These are phyloP conservation scores for Aspergillus spinulosporus DNA, from an alignment of 2,329 filamentous ascomycete genomes.

Conservation along the genomic window DNA sequence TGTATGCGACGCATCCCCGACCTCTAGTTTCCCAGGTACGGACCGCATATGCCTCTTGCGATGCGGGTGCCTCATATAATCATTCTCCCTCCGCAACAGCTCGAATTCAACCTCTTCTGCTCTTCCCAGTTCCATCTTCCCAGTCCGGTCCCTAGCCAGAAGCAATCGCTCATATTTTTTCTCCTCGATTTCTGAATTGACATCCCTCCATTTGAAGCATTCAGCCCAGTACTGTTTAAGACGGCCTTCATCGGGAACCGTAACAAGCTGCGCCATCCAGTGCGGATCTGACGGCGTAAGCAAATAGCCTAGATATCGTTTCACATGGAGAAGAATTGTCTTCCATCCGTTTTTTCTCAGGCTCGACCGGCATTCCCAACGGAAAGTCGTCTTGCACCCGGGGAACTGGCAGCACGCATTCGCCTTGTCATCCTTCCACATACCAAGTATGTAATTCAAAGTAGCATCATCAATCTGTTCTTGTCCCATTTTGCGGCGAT, in stretches of 20 bases:
- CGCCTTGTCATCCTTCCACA: neutral
- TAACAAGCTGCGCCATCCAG: slow-evolving; percentile 7
- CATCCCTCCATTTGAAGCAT: slow-evolving; percentile 8
- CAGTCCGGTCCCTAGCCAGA: neutral
- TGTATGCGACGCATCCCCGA: neutral
- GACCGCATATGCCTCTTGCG: neutral
- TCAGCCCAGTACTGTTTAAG: neutral
- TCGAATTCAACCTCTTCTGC: neutral
- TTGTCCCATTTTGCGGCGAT: neutral
- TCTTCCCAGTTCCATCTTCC: neutral
- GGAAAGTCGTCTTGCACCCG: slow-evolving; percentile 9
- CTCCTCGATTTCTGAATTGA: slow-evolving; percentile 13
- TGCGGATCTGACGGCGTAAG: neutral
- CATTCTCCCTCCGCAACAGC: slow-evolving; percentile 8
- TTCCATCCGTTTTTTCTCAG: slow-evolving; percentile 4
- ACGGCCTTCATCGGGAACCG: neutral
- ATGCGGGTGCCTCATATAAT: slow-evolving; percentile 9
- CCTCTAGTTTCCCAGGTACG: neutral
- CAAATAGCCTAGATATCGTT: slow-evolving; percentile 2
- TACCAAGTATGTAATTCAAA: neutral
- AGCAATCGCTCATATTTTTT: slow-evolving; percentile 3
- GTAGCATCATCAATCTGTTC: neutral
- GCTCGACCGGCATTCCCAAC: neutral
- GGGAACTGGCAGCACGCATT: slow-evolving; percentile 6
- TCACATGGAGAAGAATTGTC: neutral